Base-by-base conservation (phyloP, 495 filamentous ascomycete species). In the Polyplosphaeria fusca region DNA sequence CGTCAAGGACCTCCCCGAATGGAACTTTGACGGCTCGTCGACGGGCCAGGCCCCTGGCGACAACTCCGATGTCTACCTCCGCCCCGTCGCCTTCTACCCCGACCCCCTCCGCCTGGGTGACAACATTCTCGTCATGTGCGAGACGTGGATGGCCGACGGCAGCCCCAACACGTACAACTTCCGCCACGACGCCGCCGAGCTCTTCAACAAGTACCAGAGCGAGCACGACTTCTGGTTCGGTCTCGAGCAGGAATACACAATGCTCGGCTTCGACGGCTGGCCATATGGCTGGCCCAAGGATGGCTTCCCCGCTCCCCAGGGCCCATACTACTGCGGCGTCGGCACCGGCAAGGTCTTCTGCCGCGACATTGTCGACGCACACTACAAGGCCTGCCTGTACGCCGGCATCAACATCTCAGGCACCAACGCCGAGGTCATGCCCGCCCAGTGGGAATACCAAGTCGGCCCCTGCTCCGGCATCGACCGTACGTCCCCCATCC, bases 401-500 rank as follows among this genome's bases (percentile, higher is more conserved):
- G 83, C 91, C 56, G 86, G 86, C 63, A 80, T 98, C 74, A 85
- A 91, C 68, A 96, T 98, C 75, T 95, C 93, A 27, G 93, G 93
- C 74, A 96, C 92, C 78, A 98, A 98, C 77, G 93, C 93, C 45
- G 93, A 98, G 83, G 93, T 98, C 70, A 92, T 96, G 85, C 90
- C 93, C 52, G 91, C 87, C 57, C 93, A 98, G 74, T 98, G 93
- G 93, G 93, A 98, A 77, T 97, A 91, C 86, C 93, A 98, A 74
- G 87, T 98, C 68, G 93, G 94, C 59, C 94, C 94, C 61, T 96
- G 92, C 77, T 69, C 77, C 37, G 93, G 93, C 44, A 97, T 98
- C 70, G 82, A 89, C 70, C 77, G 85, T 87, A 72, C 72, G 79
- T 79, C 51, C 30, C 26, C 22, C 40, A 45, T 51, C 27, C 26